phyloP scores from a whole-genome alignment of 768 basidiomycete genomes.

The Tremella yokohamensis region DNA sequence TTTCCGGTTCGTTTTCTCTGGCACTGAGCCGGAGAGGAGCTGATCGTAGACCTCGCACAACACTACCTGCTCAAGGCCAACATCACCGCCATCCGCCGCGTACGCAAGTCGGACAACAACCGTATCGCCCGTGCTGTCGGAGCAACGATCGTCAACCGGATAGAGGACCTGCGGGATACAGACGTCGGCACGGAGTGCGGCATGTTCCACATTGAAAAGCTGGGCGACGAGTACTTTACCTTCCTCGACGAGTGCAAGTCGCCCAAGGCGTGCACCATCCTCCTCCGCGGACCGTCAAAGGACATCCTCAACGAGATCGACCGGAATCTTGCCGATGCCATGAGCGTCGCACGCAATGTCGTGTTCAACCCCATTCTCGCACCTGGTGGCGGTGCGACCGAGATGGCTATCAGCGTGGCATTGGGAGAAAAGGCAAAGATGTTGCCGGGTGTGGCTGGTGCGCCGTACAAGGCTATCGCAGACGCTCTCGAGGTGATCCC shows the following conservation, averaged over 20 bases:
- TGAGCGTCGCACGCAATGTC: conserved; percentile 94
- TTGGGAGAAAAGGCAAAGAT: conserved; percentile 66
- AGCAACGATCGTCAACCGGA: conserved; percentile 92
- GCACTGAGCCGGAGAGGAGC: neutral
- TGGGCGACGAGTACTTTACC: conserved; percentile 99
- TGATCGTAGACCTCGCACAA: conserved; percentile 75
- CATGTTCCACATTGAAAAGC: conserved; percentile 93
- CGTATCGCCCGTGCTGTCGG: conserved; percentile 93
- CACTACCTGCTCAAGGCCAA: conserved; percentile 81
- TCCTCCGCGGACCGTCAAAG: conserved; percentile 95
- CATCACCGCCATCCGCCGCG: conserved; percentile 90
- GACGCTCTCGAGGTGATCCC: conserved; percentile 98
- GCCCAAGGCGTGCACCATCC: conserved; percentile 96
- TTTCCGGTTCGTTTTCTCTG: conserved; percentile 67
- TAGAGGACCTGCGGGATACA: conserved; percentile 86
- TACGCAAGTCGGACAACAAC: conserved; percentile 98
- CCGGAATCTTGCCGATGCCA: conserved; percentile 93
- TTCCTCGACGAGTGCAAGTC: conserved; percentile 86
- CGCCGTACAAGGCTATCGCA: conserved; percentile 85
- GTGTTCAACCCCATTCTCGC: conserved; percentile 92
- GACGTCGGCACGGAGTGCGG: conserved; percentile 93
- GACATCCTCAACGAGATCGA: conserved; percentile 98
- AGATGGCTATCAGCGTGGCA: conserved; percentile 93
- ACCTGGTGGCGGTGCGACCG: conserved; percentile 93
- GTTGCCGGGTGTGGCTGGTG: conserved; percentile 82